phyloP scores from a whole-genome alignment of 768 basidiomycete genomes.

The Tylopilus balloui region DNA sequence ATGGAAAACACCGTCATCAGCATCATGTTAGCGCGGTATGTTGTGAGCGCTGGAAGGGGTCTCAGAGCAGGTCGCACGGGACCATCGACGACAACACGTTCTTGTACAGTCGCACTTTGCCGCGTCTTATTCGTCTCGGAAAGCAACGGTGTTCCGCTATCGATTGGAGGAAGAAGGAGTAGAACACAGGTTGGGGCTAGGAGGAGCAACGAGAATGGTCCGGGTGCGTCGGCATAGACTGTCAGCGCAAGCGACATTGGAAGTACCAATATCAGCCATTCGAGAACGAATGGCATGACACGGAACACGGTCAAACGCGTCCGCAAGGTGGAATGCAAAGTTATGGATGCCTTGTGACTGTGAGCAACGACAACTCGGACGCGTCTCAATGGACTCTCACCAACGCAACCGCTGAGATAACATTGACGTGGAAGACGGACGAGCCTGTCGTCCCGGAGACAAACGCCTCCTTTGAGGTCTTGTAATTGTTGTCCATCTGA shows the following conservation, averaged over 20 bases:
- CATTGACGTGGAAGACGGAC: slow-evolving; percentile 61
- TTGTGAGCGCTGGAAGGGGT: slow-evolving; percentile 73
- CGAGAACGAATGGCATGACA: slow-evolving; percentile 38
- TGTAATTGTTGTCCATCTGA: slow-evolving; percentile 45
- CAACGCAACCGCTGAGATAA: slow-evolving; percentile 58
- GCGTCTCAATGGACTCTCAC: slow-evolving; percentile 39
- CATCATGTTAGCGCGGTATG: slow-evolving; percentile 94
- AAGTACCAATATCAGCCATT: slow-evolving; percentile 63
- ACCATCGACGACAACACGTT: neutral
- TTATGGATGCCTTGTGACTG: slow-evolving; percentile 57
- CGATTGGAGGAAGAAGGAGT: slow-evolving; percentile 39
- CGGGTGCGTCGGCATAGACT: slow-evolving; percentile 56
- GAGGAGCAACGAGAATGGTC: slow-evolving; percentile 46
- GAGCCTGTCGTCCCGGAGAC: slow-evolving; percentile 73
- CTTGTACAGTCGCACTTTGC: neutral
- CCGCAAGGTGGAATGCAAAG: slow-evolving; percentile 57
- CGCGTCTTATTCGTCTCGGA: slow-evolving; percentile 30
- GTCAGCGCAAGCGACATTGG: slow-evolving; percentile 86
- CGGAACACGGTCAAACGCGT: slow-evolving; percentile 43
- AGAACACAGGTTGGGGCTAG: slow-evolving; percentile 43
- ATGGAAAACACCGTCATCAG: slow-evolving; percentile 87
- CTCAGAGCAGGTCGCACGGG: slow-evolving; percentile 15
- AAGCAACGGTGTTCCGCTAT: slow-evolving; percentile 49
- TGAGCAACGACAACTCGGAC: slow-evolving; percentile 16
- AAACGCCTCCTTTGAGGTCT: slow-evolving; percentile 76